phyloP scores from a whole-genome alignment of 768 basidiomycete species.

The Stropharia rugosoannulata region DNA sequence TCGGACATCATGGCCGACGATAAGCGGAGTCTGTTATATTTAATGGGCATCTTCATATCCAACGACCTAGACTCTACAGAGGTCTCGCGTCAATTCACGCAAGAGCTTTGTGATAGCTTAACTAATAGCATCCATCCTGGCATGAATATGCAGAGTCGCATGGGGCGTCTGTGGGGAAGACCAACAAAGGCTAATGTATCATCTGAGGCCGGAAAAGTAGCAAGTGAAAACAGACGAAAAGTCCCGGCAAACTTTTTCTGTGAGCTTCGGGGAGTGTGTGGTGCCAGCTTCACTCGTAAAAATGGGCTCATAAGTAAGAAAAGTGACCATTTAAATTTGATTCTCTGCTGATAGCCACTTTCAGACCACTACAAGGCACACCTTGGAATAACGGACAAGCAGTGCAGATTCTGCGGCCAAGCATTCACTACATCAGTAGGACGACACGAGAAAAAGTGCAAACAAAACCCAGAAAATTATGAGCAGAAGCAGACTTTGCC shows the following conservation, averaged over 20 bases:
- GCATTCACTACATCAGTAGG: conserved; percentile 9
- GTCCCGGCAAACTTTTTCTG: background rate
- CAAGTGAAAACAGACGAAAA: background rate
- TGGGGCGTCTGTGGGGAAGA: background rate
- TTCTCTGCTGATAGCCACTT: background rate
- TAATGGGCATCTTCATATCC: background rate
- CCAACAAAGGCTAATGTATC: background rate
- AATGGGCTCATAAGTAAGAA: conserved; percentile 1
- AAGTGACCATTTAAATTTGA: background rate
- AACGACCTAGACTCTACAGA: background rate
- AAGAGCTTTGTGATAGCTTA: background rate
- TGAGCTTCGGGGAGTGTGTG: background rate
- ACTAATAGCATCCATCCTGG: background rate
- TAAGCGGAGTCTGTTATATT: background rate
- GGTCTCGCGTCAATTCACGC: background rate
- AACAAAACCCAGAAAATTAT: background rate
- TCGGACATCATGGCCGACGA: background rate
- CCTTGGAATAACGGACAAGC: conserved; percentile 11
- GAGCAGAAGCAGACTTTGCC: background rate
- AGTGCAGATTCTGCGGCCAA: conserved; percentile 7
- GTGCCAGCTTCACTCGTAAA: background rate
- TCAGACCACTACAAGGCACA: conserved; percentile 15
- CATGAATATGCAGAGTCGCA: too few relatives aligned
- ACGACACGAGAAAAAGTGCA: background rate
- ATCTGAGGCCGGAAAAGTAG: background rate